phyloP scores from a whole-genome alignment of 2,329 filamentous ascomycete species.

The Sporothrix brunneoviolacea region DNA sequence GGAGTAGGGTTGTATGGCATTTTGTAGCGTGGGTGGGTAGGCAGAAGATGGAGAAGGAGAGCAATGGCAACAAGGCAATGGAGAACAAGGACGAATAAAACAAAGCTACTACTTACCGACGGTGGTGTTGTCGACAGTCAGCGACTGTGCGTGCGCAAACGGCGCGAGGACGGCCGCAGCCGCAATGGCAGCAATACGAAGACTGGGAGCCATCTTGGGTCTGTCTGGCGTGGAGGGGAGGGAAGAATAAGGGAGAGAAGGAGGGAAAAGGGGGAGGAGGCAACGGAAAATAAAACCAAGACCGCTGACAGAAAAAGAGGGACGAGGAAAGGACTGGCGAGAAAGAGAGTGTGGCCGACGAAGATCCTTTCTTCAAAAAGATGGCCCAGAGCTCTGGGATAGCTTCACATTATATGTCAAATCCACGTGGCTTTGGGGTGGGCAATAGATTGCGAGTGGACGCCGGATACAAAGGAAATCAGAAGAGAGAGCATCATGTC shows the following conservation, averaged over 20 bases:
- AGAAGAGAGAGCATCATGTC: no score
- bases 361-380: slow-evolving; percentile 11
- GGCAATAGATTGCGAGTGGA: background rate
- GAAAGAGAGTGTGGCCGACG: slow-evolving; percentile 4
- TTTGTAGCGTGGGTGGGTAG: no score
- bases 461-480: no score
- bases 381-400: background rate
- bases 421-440: slow-evolving; percentile 2
- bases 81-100: background rate
- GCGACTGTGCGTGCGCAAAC: slow-evolving; percentile 11
- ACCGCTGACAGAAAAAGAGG: background rate
- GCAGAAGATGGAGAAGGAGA: background rate
- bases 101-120: slow-evolving; percentile 10
- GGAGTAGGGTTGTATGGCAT: no score
- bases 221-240: background rate
- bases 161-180: slow-evolving; percentile 13
- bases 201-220: slow-evolving; percentile 2
- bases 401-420: slow-evolving; percentile 1
- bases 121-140: slow-evolving; percentile 13
- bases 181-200: slow-evolving; percentile 4
- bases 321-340: background rate
- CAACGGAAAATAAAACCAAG: background rate
- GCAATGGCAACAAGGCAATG: background rate
- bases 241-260: background rate
- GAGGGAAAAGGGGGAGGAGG: background rate